Evolutionary conservation across 2,329 filamentous ascomycete genomes (phyloP), one percentile per base, ranked within the genome.

Genomic region (Eutypa lata): DNA sequence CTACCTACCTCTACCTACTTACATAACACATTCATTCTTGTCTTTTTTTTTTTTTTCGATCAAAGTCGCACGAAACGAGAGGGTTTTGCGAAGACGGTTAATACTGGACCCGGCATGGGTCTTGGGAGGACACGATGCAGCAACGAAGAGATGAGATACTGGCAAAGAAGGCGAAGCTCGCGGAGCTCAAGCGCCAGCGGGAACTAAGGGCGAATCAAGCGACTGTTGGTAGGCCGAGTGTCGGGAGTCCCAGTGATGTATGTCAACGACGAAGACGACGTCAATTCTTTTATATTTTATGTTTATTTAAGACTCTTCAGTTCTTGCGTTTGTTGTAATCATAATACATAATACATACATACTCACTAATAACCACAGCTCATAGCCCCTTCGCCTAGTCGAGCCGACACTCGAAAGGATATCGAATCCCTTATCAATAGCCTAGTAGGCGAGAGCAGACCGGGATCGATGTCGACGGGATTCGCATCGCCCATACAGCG

Each of bases 81-180:
- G n/a, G 26, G 26, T 5, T 10, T 38, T 38, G 35, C 35, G 13
- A 38, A 38, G 35, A 38, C n/a, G 14, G 7, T 16, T 38, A 56
- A 8, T 37, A 53, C 31, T 18, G 42, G 53, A 71, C 72, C 69
- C 73, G 76, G 69, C 53, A 82, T 81, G 79, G 74, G 76, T 72
- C 66, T 71, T 65, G 64, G 69, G 62, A 67, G 57, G 67, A 57
- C 71, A 75, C 66, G 61, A 87, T 88, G 79, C 84, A 88, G 75
- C 87, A 92, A 80, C 88, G 92, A 65, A 89, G 91, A 77, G 91
- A 96, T 78, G 94, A 99, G 78, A 96, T 99, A 63, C 79, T 94
- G 64, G 92, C 91, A 62, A 99, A 99, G 77, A 93, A 90, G 79
- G 93, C 92, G 58, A 97, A 94, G 79, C 90, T 99, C 65, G 92